Conservation (phyloP, 2,329 filamentous ascomycete genomes). For the Penicillium sp. region DNA sequence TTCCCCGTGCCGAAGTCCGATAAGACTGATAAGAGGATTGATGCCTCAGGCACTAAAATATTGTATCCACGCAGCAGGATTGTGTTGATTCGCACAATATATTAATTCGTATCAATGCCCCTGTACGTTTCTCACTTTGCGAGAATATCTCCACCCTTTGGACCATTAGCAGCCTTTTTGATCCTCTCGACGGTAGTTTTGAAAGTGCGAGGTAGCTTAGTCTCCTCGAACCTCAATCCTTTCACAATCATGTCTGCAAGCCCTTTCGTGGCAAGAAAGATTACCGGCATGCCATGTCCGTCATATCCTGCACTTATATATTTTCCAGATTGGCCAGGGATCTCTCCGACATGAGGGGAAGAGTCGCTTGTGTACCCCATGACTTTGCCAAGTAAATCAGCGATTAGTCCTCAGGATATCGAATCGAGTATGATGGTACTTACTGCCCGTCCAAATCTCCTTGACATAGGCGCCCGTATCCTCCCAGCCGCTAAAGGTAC, state of each 20-base stretch:
- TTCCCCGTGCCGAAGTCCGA: conserved; percentile 6
- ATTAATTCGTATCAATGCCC: not conserved
- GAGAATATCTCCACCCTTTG: conserved; percentile 26
- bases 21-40: not conserved
- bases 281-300: conserved; percentile 71
- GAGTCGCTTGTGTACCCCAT: conserved; percentile 61
- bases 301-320: conserved; percentile 68
- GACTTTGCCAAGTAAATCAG: conserved; percentile 37
- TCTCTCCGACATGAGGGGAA: conserved; percentile 58
- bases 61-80: not conserved
- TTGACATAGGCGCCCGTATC: conserved; percentile 38
- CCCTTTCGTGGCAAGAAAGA: conserved; percentile 64
- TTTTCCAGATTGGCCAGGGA: conserved; percentile 52
- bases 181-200: conserved; percentile 34
- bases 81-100: not conserved
- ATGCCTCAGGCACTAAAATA: conserved; percentile 2
- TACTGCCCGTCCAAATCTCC: conserved; percentile 44
- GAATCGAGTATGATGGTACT: conserved; percentile 12
- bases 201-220: conserved; percentile 39
- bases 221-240: conserved; percentile 33
- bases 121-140: not conserved
- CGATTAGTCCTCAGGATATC: not conserved
- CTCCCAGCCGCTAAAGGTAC: conserved; percentile 44
- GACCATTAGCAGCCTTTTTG: conserved; percentile 20
- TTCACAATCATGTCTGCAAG: conserved; percentile 61